Evolutionary conservation across 495 filamentous ascomycete species (phyloP), one percentile per base, ranked within the genome.

Genomic region (Rostrohypoxylon terebratum): DNA sequence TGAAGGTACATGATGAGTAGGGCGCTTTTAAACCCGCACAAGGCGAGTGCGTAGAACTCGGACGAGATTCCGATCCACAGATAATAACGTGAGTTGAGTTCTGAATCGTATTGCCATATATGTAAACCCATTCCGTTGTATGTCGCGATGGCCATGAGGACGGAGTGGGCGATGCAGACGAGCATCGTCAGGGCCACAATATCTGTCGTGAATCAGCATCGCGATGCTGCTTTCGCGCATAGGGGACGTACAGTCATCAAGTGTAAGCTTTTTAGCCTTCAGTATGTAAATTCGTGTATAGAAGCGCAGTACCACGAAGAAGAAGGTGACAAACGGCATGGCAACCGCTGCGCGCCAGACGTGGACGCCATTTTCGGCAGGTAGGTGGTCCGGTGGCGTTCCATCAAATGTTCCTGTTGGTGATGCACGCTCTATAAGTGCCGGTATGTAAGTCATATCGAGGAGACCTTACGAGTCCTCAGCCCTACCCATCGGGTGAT

Each of bases 1-100:
- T 80, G 79, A 4, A 79, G 69, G 60, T 82, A 82, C n/a, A 81
- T 59, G 13, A 82, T 20, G 10, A 81, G 64, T 4, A 82, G 77
- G 4, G 79, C 69, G 59, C 66, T 45, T 38, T 82, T 82, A 63
- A 81, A 82, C 25, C 80, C 80, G 16, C 73, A 44, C 31, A 82
- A 54, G 50, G 66, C 71, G 7, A 78, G 45, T 10, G 77, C 71
- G 57, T 82, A 82, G 21, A 81, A 68, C 42, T 75, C 68, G 34
- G 79, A 78, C 54, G 76, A 61, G 62, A 78, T 71, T 11, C 71
- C 75, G 40, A 79, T 74, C 80, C 80, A 82, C 20, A 75, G 65
- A 23, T 69, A 69, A 34, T 75, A 75, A 23, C 66, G 73, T 58
- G 65, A 62, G 38, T 73, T 72, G 0, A 75, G 69, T n/a, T 65